These are phyloP conservation scores for Fusarium liriodendri DNA, from an alignment of 2,329 filamentous ascomycete species.

Conservation along the genomic window DNA sequence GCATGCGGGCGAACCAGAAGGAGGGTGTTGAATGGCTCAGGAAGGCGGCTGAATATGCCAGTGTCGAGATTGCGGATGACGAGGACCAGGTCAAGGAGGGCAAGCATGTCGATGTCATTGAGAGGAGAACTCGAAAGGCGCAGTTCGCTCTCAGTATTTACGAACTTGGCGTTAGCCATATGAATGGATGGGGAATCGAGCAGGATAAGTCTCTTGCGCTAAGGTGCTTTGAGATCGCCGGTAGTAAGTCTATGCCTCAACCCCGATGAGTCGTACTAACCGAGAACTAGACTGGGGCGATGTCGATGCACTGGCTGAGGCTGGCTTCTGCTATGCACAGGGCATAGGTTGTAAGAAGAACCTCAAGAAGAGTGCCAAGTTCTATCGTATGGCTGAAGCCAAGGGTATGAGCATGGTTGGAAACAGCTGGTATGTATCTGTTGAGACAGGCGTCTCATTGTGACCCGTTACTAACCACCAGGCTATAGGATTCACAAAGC, in stretches of 20 bases:
- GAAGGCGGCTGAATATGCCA: constrained; percentile 87
- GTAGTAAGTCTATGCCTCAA: constrained; percentile 63
- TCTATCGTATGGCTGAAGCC: constrained; percentile 89
- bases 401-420: constrained; percentile 98
- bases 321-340: constrained; percentile 95
- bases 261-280: constrained; percentile 24
- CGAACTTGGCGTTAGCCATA: constrained; percentile 94
- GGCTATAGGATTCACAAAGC: constrained; percentile 88
- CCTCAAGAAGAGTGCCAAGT: constrained; percentile 90
- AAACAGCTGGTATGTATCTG: constrained; percentile 86
- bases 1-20: constrained; percentile 90
- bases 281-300: constrained; percentile 82
- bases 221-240: constrained; percentile 96
- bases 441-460: neutral
- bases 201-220: constrained; percentile 90
- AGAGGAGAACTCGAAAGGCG: constrained; percentile 85
- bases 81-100: constrained; percentile 74
- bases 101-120: constrained; percentile 72
- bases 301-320: constrained; percentile 91
- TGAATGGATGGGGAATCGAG: constrained; percentile 98
- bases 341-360: constrained; percentile 96
- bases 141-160: constrained; percentile 97
- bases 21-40: constrained; percentile 94
- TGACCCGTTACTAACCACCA: constrained; percentile 2
- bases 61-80: constrained; percentile 85